phyloP scores from a whole-genome alignment of 2,329 filamentous ascomycete species.

The Dactylellina drechsleri region DNA sequence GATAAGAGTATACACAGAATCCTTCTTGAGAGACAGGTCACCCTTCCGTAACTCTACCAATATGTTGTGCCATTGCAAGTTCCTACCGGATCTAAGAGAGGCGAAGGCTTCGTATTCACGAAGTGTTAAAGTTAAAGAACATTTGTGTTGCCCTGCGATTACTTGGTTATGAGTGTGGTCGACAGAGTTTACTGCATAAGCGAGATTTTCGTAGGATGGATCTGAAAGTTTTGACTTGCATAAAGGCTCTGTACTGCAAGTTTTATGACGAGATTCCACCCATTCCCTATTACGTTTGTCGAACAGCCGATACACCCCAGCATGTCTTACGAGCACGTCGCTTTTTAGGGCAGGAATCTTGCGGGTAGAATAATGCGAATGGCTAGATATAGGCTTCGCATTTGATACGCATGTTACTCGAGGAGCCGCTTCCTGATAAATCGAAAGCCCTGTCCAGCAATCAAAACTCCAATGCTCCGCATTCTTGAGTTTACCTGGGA shows the following conservation, averaged over 20 bases:
- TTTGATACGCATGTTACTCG: constrained; percentile 9
- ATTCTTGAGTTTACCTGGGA: neutral
- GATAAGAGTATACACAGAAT: constrained; percentile 65
- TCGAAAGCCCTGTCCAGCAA: neutral
- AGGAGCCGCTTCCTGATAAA: neutral
- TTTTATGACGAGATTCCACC: constrained; percentile 20
- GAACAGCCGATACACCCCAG: constrained; percentile 11
- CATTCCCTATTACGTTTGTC: neutral
- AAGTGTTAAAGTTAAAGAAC: constrained; percentile 65
- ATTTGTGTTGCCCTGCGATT: constrained; percentile 66
- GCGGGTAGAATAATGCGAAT: constrained; percentile 7
- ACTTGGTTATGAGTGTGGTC: constrained; percentile 65
- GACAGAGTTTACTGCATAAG: constrained; percentile 56
- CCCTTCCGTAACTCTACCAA: constrained; percentile 66
- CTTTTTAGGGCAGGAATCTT: constrained; percentile 4
- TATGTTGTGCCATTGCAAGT: constrained; percentile 70
- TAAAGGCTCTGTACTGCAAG: neutral
- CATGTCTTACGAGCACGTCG: constrained; percentile 21
- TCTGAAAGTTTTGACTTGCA: constrained; percentile 53
- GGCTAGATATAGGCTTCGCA: constrained; percentile 13
- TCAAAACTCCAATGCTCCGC: constrained; percentile 6
- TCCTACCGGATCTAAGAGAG: constrained; percentile 64
- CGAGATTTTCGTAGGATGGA: constrained; percentile 55
- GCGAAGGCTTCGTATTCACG: constrained; percentile 69
- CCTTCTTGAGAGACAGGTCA: constrained; percentile 66